Base-by-base conservation (phyloP, 257 asterid species). In the Buddleja alternifolia region DNA sequence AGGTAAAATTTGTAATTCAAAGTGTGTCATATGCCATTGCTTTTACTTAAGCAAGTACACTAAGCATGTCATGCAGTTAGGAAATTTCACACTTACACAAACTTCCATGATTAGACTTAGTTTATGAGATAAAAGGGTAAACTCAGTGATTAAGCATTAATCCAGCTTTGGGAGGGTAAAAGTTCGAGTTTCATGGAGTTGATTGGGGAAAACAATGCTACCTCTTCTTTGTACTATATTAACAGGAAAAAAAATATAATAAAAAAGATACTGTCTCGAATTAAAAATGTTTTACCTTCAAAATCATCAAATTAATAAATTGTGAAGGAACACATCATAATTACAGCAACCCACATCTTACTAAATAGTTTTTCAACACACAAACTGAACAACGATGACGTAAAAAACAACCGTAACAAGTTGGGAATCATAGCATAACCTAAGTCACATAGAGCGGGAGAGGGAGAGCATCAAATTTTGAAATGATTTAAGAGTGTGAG, bases 21-120 rank as follows among this genome's bases (percentile, higher is more conserved):
- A 24, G 24, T 25, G 3, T 14, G 15, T 19, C 34, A 3, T 55
- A 7, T 24, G 10, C 45, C 57, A 25, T 12, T 63, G n/a, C 24
- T 63, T 45, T 10, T 4, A 60, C 15, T 10, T 34, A 3, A 63
- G 10, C 67, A 62, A 42, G 41, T 29, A 42, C 7, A 21, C 19
- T 60, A 41, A 44, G 29, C 69, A 55, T 44, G 36, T 29, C 41
- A 29, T 29, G 5, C 56, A n/a, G 8, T 42, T 44, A 64, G 70
- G 44, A 21, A 15, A 40, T 40, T 24, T 17, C 55, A 44, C 32
- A 7, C 15, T 45, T 12, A 10, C 12, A 39, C 55, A 53, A 54
- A 53, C 29, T 52, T 41, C 63, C 42, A 3, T 11, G 10, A 29
- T 29, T 23, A 14, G 5, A 29, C 34, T 24, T 41, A 63, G 40